phyloP scores from a whole-genome alignment of 768 basidiomycete species.

The Lactarius indigo region DNA sequence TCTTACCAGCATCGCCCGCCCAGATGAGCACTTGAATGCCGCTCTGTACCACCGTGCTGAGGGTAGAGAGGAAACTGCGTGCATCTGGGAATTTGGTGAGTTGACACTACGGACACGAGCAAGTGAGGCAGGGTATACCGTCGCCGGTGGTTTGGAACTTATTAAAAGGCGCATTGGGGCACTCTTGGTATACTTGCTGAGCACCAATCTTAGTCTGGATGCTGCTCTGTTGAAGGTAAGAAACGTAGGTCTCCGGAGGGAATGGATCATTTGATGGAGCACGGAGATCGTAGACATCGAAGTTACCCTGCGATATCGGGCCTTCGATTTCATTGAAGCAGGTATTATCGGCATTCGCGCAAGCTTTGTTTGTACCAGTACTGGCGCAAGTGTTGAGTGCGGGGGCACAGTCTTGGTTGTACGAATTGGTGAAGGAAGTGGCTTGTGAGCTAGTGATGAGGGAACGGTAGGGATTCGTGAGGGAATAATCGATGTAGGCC shows the following conservation, averaged over 20 bases:
- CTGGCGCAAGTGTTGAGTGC: constrained; percentile 46
- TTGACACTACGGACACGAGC: background rate
- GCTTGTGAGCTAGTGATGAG: constrained; percentile 9
- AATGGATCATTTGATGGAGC: constrained; percentile 37
- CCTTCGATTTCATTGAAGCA: constrained; percentile 50
- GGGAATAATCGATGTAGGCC: constrained; percentile 47
- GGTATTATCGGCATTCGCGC: constrained; percentile 43
- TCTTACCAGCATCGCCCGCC: constrained; percentile 36
- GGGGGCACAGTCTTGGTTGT: constrained; percentile 37
- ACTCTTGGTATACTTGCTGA: constrained; percentile 35
- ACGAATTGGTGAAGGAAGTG: background rate
- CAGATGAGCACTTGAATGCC: constrained; percentile 47
- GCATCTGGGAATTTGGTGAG: constrained; percentile 31
- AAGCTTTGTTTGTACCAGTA: constrained; percentile 43
- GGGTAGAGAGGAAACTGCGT: background rate
- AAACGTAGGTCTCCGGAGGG: constrained; percentile 35
- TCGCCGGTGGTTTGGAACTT: constrained; percentile 43
- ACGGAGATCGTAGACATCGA: constrained; percentile 45
- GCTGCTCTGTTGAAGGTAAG: constrained; percentile 25
- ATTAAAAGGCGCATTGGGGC: constrained; percentile 35
- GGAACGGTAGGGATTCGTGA: constrained; percentile 35
- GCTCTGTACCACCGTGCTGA: background rate
- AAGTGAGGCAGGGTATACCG: constrained; percentile 37
- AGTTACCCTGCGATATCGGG: constrained; percentile 43
- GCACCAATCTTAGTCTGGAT: constrained; percentile 35